Evolutionary conservation across 345 rosid species (phyloP).

Genomic region (Acer saccharum): DNA sequence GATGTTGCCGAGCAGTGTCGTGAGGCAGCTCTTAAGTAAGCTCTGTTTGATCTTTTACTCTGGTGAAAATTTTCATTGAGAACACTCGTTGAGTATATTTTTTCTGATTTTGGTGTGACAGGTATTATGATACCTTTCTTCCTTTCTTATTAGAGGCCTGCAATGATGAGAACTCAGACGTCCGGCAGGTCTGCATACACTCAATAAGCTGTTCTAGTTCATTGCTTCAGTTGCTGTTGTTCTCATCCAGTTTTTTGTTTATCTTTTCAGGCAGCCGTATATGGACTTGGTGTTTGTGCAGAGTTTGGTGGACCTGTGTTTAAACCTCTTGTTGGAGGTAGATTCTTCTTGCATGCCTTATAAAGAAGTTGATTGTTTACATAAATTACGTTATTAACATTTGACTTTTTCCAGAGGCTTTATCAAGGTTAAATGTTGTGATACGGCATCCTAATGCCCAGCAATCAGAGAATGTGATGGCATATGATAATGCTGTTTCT

Average conservation of each 20-base stretch:
- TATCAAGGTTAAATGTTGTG: constrained; percentile 91
- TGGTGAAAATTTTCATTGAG: constrained; percentile 19
- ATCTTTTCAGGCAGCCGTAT: constrained; percentile 87
- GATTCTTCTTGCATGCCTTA: constrained; percentile 13
- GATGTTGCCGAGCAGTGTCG: constrained; percentile 99
- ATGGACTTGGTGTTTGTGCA: constrained; percentile 99
- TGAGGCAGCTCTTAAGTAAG: constrained; percentile 91
- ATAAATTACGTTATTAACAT: constrained; percentile 19
- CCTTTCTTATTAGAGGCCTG: constrained; percentile 99
- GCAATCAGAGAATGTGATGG: constrained; percentile 90
- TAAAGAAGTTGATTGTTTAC: not conserved
- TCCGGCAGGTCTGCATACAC: constrained; percentile 73
- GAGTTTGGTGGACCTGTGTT: constrained; percentile 90
- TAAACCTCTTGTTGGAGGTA: constrained; percentile 98
- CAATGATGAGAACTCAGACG: constrained; percentile 91
- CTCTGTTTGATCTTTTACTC: not conserved
- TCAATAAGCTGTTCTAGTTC: constrained; percentile 8
- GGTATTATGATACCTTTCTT: constrained; percentile 94
- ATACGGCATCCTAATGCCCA: constrained; percentile 75
- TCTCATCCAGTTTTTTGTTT: constrained; percentile 20
- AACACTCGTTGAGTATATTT: constrained; percentile 21
- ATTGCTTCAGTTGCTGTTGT: constrained; percentile 1
- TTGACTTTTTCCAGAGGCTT: constrained; percentile 70
- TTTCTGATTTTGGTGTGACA: constrained; percentile 33
- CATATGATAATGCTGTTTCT: constrained; percentile 99